Evolutionary conservation across 495 filamentous ascomycete species (phyloP).

Genomic region (Xylaria telfairii): DNA sequence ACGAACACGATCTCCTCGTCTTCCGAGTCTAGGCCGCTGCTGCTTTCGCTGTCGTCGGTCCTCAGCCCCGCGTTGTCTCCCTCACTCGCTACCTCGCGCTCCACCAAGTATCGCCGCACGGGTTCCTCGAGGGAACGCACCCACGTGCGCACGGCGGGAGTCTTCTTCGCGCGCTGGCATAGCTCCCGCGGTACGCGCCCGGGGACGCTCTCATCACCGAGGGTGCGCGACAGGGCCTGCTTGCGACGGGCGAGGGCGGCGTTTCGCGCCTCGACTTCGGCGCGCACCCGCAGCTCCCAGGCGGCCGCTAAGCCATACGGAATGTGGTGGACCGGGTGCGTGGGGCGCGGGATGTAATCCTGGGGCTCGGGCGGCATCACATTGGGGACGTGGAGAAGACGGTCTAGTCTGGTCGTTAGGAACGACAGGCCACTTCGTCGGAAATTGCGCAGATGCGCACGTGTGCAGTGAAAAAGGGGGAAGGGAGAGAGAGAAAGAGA

Average conservation of each 20-base stretch:
- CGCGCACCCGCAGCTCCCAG: slow-evolving; percentile 76
- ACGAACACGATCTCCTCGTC: slow-evolving; percentile 96
- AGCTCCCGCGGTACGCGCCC: slow-evolving; percentile 67
- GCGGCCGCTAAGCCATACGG: slow-evolving; percentile 89
- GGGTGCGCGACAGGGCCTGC: slow-evolving; percentile 36
- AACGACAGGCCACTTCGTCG: not conserved
- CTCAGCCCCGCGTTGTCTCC: not conserved
- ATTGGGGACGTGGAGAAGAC: slow-evolving; percentile 84
- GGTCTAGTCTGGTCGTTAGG: no score
- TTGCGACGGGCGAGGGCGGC: slow-evolving; percentile 33
- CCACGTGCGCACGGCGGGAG: slow-evolving; percentile 54
- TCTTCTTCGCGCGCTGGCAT: slow-evolving; percentile 54
- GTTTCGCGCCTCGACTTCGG: slow-evolving; percentile 49
- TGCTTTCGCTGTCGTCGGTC: slow-evolving; percentile 23
- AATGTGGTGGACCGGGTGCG: slow-evolving; percentile 74
- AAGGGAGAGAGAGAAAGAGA: not conserved
- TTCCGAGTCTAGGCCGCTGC: slow-evolving; percentile 62
- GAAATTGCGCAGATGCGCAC: not conserved
- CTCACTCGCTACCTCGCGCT: slow-evolving; percentile 49
- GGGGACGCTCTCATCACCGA: slow-evolving; percentile 39
- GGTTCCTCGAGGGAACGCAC: slow-evolving; percentile 56
- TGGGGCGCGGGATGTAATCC: slow-evolving; percentile 83
- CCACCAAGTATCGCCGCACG: slow-evolving; percentile 49
- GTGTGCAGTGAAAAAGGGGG: not conserved
- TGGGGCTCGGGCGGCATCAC: slow-evolving; percentile 76